Evolutionary conservation across 495 filamentous ascomycete genomes (phyloP).

Genomic region (Neurospora pannonica): DNA sequence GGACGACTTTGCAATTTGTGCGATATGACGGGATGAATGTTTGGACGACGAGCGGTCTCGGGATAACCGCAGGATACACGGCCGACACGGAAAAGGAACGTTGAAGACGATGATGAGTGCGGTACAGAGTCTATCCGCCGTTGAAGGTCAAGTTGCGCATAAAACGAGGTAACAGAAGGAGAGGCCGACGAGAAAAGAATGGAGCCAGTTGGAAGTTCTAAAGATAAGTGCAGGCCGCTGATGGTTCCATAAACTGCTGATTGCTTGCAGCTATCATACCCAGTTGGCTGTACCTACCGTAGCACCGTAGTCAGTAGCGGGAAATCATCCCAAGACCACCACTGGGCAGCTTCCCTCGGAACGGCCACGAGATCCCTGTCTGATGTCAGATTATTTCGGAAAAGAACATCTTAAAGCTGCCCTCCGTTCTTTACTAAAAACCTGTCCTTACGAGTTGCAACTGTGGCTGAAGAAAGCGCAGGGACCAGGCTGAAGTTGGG

Average conservation of each 20-base stretch:
- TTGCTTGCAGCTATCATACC: not conserved
- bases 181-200: not conserved
- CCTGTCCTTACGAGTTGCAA: not conserved
- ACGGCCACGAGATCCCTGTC: not conserved
- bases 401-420: not conserved
- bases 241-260: not conserved
- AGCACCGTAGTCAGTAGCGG: not conserved
- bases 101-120: not conserved
- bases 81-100: not conserved
- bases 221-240: not conserved
- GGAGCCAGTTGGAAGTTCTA: not conserved
- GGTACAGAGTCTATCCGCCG: not conserved
- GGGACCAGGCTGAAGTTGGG: not conserved
- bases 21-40: not conserved
- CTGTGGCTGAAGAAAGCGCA: not conserved
- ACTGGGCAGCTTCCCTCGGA: not conserved
- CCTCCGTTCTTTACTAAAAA: not conserved
- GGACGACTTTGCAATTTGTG: not conserved
- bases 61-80: not conserved
- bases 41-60: not conserved
- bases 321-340: not conserved
- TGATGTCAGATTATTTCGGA: not conserved
- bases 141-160: not conserved
- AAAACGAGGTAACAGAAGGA: not conserved
- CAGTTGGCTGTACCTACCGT: not conserved